These are phyloP conservation scores for Grosmannia penicillata DNA, from an alignment of 2,329 filamentous ascomycete species.

Conservation along the genomic window DNA sequence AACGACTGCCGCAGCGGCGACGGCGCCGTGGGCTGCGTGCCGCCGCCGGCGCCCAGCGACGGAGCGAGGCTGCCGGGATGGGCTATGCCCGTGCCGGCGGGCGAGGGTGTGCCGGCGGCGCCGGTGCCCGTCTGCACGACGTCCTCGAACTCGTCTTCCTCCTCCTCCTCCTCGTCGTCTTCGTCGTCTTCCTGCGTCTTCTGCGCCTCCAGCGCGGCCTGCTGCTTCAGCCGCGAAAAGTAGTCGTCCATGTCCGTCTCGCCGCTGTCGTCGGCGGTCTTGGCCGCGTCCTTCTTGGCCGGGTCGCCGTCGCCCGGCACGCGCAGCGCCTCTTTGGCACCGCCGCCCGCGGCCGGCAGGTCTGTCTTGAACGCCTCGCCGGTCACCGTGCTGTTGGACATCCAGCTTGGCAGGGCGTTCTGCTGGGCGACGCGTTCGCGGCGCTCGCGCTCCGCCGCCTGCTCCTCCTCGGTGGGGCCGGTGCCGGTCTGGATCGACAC, in stretches of 20 bases:
- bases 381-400: conserved; percentile 54
- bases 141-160: conserved; percentile 34
- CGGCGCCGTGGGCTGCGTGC: conserved; percentile 9
- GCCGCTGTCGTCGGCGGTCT: conserved; percentile 37
- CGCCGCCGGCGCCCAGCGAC: neutral
- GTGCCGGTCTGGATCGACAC: conserved; percentile 54
- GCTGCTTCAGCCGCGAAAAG: conserved; percentile 51
- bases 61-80: conserved; percentile 3
- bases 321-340: conserved; percentile 12
- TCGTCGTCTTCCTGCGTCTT: conserved; percentile 31
- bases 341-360: conserved; percentile 15
- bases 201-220: conserved; percentile 37
- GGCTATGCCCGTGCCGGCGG: conserved; percentile 15
- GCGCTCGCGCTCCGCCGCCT: conserved; percentile 46
- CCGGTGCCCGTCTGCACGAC: conserved; percentile 26
- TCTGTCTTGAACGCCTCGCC: conserved; percentile 42
- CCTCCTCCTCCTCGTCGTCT: conserved; percentile 23
- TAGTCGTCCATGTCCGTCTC: conserved; percentile 49
- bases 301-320: conserved; percentile 31
- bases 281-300: conserved; percentile 17
- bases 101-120: conserved; percentile 14
- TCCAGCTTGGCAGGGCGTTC: conserved; percentile 58
- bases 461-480: conserved; percentile 52
- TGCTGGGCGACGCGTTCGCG: conserved; percentile 52
- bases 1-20: conserved; percentile 15